Evolutionary conservation across 176 grass and related monocot species (phyloP), one percentile per base, ranked within the genome.

Genomic region (Avena insularis): DNA sequence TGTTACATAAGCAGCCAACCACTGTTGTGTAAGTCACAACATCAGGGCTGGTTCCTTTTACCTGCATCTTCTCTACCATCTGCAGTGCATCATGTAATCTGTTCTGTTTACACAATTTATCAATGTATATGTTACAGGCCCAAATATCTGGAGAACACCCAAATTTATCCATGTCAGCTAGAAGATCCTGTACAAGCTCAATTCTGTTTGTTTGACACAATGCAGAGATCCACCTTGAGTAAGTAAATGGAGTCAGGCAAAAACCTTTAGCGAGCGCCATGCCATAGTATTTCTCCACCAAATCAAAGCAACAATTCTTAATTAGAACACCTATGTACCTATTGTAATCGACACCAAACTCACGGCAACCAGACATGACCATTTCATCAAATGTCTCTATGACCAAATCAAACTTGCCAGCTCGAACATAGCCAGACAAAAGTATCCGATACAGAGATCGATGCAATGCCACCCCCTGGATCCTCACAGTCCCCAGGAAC

Each of bases 371-470:
- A 0, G 88, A 89, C 3, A 21, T 35, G 66, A 92, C 31, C 93
- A 95, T 95, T 38, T 92, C 88, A 92, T 95, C 93, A 85, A 95
- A 95, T n/a, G 82, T 92, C 38, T 78, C 69, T 74, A 95, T 89
- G 38, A 90, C 90, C 0, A 67, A 87, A 72, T 71, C 50, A 2
- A 95, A 85, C 57, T 85, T 83, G 13, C 81, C 88, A 33, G 86
- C 81, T 7, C 83, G 71, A 23, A 89, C 88, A 76, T 88, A 92
- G 19, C 88, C 88, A 0, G 88, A 87, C 79, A 95, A 79, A 60
- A 92, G 91, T 49, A 92, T 79, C 69, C 93, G 75, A 81, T 95
- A 95, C 71, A 89, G 40, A 16, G 90, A 87, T 4, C 93, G 90
- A 92, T 95, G 93, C 64, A 92, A 21, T 23, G 81, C 40, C 27